Evolutionary conservation across 306 rosid species (phyloP).

Genomic region (Inga laurina): DNA sequence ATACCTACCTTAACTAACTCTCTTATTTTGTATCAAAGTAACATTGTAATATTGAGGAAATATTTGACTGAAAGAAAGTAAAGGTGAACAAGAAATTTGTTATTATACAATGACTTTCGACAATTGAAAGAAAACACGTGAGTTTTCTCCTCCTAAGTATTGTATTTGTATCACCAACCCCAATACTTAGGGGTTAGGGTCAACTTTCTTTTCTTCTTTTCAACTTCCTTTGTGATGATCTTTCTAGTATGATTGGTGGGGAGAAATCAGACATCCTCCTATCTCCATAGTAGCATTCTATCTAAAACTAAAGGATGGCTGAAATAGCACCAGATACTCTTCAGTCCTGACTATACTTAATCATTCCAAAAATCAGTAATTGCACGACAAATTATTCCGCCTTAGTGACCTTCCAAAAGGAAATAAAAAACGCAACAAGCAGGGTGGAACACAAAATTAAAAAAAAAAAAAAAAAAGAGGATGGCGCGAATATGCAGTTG

Average conservation of each 20-base stretch:
- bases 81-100: background rate
- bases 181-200: background rate
- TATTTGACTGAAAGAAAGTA: background rate
- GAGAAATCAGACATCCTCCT: background rate
- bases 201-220: background rate
- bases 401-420: background rate
- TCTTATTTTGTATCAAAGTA: background rate
- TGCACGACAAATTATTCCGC: background rate
- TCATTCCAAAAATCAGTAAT: background rate
- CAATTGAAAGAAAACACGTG: background rate
- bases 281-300: background rate
- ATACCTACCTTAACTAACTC: background rate
- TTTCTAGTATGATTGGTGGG: background rate
- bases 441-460: background rate
- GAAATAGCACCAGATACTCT: background rate
- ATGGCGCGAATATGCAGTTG: background rate
- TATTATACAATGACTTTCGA: background rate
- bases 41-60: background rate
- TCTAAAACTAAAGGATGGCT: background rate
- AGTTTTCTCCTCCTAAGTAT: background rate
- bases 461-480: background rate
- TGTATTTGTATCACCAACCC: background rate
- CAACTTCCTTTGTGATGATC: background rate
- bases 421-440: slow-evolving; percentile 7
- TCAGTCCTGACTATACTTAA: background rate